phyloP scores from a whole-genome alignment of 331 rosid genomes.

The Saraca asoca region DNA sequence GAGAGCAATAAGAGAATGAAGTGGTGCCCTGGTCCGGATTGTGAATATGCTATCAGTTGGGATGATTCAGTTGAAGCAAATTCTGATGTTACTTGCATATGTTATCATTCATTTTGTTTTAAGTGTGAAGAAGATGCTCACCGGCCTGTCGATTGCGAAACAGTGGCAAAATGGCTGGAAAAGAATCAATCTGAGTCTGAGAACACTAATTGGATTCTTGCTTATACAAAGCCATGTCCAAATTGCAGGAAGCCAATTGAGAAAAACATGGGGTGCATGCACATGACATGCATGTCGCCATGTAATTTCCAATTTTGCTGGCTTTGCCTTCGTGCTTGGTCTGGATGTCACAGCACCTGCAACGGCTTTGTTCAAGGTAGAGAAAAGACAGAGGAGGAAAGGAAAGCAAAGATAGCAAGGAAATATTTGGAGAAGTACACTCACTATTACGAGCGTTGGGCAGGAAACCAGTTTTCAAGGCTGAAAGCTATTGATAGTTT shows the following conservation, averaged over 20 bases:
- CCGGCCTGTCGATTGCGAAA: constrained; percentile 63
- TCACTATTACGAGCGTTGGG: constrained; percentile 62
- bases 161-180: constrained; percentile 54
- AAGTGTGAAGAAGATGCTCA: constrained; percentile 69
- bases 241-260: constrained; percentile 57
- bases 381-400: constrained; percentile 31
- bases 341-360: constrained; percentile 34
- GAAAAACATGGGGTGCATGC: constrained; percentile 57
- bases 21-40: constrained; percentile 37
- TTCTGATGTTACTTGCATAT: constrained; percentile 28
- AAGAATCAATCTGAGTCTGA: constrained; percentile 49
- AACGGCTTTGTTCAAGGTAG: constrained; percentile 33
- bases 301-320: constrained; percentile 68
- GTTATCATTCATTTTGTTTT: constrained; percentile 31
- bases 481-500: constrained; percentile 46
- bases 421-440: constrained; percentile 49
- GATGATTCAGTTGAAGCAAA: background rate
- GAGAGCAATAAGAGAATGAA: constrained; percentile 30
- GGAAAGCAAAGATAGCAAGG: constrained; percentile 43
- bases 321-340: constrained; percentile 57
- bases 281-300: constrained; percentile 58
- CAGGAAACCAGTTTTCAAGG: constrained; percentile 57
- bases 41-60: constrained; percentile 15
- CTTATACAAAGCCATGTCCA: constrained; percentile 68
- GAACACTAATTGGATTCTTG: constrained; percentile 60